These are phyloP conservation scores for Schizothecium vesticola DNA, from an alignment of 495 filamentous ascomycete genomes.

Conservation along the genomic window DNA sequence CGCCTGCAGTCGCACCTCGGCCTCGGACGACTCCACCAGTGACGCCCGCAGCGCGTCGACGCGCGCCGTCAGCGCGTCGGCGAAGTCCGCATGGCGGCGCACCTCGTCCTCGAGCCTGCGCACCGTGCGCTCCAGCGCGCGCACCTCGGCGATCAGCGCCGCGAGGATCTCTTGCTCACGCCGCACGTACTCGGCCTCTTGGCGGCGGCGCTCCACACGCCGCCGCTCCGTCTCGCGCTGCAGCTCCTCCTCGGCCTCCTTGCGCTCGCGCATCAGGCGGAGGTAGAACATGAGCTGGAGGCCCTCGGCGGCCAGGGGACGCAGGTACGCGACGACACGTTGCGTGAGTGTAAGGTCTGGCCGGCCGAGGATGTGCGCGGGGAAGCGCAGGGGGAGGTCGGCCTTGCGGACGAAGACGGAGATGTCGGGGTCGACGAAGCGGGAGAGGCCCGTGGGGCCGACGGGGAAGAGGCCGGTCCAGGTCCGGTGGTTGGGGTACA, in stretches of 20 bases:
- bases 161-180: neutral
- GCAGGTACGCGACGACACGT: neutral
- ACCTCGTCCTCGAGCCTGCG: neutral
- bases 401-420: neutral
- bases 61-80: neutral
- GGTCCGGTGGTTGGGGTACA: neutral
- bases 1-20: neutral
- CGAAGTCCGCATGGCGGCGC: too few relatives aligned
- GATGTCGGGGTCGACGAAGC: constrained; percentile 12
- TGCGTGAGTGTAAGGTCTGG: neutral
- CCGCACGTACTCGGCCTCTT: neutral
- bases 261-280: neutral
- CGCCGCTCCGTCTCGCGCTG: neutral
- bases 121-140: neutral
- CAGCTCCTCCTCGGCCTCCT: neutral
- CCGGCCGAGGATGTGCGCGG: neutral
- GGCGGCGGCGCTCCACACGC: too few relatives aligned
- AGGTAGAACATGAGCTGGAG: neutral
- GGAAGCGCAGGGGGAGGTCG: neutral
- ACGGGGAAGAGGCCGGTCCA: constrained; percentile 13
- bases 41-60: neutral
- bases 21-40: neutral
- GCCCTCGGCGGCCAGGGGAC: neutral
- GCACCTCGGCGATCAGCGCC: neutral
- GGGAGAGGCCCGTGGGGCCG: constrained; percentile 33